Conservation (phyloP, 257 asterid species). For the Penstemon davidsonii region DNA sequence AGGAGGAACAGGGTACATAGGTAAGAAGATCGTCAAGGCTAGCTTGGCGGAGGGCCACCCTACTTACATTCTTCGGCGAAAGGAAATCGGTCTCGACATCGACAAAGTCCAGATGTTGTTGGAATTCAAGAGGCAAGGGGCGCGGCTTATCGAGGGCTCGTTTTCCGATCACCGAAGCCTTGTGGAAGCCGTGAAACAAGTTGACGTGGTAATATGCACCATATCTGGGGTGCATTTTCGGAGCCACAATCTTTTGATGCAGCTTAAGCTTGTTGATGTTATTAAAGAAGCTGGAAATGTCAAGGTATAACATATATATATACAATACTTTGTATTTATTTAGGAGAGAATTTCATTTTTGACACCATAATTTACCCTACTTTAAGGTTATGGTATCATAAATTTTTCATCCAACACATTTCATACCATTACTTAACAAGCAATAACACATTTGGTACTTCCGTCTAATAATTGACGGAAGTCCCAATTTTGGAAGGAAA, state of each 20-base stretch:
- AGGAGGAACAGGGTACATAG: slow-evolving; percentile 83
- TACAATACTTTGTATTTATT: too few species aligned
- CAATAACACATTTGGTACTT: too few species aligned
- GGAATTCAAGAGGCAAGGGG: slow-evolving; percentile 71
- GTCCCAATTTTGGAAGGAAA: too few species aligned
- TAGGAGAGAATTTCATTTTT: too few species aligned
- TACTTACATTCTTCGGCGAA: slow-evolving; percentile 63
- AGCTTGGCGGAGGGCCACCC: slow-evolving; percentile 73
- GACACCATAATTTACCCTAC: too few species aligned
- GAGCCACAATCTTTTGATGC: slow-evolving; percentile 65
- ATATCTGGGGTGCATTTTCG: slow-evolving; percentile 85
- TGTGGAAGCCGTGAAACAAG: slow-evolving; percentile 73
- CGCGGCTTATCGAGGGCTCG: slow-evolving; percentile 61
- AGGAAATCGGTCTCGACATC: slow-evolving; percentile 70
- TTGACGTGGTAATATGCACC: slow-evolving; percentile 78
- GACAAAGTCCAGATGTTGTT: slow-evolving; percentile 62
- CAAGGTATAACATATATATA: slow-evolving; percentile 42
- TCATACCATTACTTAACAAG: too few species aligned
- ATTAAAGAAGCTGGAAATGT: slow-evolving; percentile 85
- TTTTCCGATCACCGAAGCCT: slow-evolving; percentile 69
- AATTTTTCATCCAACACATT: too few species aligned
- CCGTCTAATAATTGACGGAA: too few species aligned
- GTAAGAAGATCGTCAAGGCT: slow-evolving; percentile 68
- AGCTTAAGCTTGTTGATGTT: slow-evolving; percentile 76
- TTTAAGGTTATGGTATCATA: too few species aligned